Conservation (phyloP, 805 yeast species). For the Myxozyma udenii region DNA sequence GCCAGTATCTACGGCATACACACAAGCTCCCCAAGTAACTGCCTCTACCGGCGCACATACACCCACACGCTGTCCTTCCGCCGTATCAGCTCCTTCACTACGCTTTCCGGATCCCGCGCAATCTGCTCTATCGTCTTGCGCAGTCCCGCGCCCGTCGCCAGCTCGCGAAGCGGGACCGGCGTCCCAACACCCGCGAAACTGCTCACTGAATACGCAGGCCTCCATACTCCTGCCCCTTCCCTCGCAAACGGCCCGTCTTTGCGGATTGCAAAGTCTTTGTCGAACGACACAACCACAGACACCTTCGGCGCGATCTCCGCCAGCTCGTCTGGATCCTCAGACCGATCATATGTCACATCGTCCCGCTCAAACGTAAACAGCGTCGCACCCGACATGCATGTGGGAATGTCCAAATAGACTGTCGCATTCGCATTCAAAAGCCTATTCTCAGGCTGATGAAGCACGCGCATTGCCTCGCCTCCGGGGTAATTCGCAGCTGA, state of each 20-base stretch:
- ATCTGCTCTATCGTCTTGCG: background rate
- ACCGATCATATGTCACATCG: slow-evolving; percentile 60
- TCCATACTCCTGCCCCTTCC: slow-evolving; percentile 42
- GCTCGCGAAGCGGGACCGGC: background rate
- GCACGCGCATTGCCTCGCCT: slow-evolving; percentile 61
- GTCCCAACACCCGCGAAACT: slow-evolving; percentile 43
- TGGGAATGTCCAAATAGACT: slow-evolving; percentile 73
- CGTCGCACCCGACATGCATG: slow-evolving; percentile 86
- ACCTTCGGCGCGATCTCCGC: slow-evolving; percentile 46
- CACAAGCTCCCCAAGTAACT: too few relatives aligned
- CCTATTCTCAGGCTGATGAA: slow-evolving; percentile 45
- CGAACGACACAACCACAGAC: slow-evolving; percentile 51
- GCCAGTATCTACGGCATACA: too few relatives aligned
- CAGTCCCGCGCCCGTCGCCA: background rate
- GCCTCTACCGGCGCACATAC: slow-evolving; percentile 8
- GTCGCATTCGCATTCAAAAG: slow-evolving; percentile 32
- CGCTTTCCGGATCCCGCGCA: slow-evolving; percentile 3
- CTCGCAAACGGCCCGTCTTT: background rate
- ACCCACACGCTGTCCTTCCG: slow-evolving; percentile 19
- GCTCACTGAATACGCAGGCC: slow-evolving; percentile 40
- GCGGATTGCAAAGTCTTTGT: slow-evolving; percentile 12
- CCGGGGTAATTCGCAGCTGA: slow-evolving; percentile 87
- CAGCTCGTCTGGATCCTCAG: slow-evolving; percentile 53
- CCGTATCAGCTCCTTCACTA: slow-evolving; percentile 18
- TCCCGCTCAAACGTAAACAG: slow-evolving; percentile 59